Conservation (phyloP, 2,329 filamentous ascomycete species). For the Fusarium sp. region DNA sequence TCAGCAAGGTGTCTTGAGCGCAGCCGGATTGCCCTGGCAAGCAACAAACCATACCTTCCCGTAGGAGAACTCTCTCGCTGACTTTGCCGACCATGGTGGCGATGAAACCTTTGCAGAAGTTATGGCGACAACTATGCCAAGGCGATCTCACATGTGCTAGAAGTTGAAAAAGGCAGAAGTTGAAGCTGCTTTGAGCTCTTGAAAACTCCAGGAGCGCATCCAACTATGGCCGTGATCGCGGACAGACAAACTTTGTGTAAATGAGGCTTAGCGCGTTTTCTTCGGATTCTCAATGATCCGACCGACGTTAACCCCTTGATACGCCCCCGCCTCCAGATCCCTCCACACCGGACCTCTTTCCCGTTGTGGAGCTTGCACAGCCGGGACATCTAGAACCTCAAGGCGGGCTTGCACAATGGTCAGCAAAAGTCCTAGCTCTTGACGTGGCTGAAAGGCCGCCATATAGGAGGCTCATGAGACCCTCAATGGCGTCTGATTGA, state of each 20-base stretch:
- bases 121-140: slow-evolving; percentile 21
- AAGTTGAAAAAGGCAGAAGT: slow-evolving; percentile 22
- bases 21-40: slow-evolving; percentile 18
- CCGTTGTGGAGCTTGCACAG: not conserved
- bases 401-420: not conserved
- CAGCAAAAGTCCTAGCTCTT: not conserved
- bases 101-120: slow-evolving; percentile 26
- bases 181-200: slow-evolving; percentile 32
- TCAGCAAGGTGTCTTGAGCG: slow-evolving; percentile 40
- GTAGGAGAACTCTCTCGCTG: slow-evolving; percentile 72
- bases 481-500: not conserved
- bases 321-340: not conserved
- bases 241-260: slow-evolving; percentile 18
- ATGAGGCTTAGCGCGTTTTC: slow-evolving; percentile 24
- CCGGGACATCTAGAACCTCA: not conserved
- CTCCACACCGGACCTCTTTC: slow-evolving; percentile 5
- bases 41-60: slow-evolving; percentile 62
- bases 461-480: not conserved
- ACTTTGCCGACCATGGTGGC: slow-evolving; percentile 72
- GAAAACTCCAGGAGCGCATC: slow-evolving; percentile 45
- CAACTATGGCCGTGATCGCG: slow-evolving; percentile 34
- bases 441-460: not conserved
- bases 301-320: not conserved
- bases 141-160: slow-evolving; percentile 40
- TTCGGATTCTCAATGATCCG: slow-evolving; percentile 36